Percentiles rank a stretch among this genome's conserved stretches.
Evolutionary conservation across 1,139 yeast species (phyloP).

Genomic region (Yamadazyma triangularis): DNA sequence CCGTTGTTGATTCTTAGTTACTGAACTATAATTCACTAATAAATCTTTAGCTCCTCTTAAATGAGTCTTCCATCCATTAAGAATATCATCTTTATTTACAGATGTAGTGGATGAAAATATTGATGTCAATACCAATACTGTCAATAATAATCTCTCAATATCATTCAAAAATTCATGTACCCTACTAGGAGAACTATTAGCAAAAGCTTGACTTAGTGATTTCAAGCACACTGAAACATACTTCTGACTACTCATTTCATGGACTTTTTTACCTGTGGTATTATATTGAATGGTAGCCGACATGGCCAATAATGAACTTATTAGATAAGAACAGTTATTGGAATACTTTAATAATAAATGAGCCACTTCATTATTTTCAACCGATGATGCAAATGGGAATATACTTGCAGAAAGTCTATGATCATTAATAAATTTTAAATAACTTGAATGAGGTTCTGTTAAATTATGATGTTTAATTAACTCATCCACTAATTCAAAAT

Average conservation of each 20-base stretch:
- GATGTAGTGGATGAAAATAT: slow-evolving; percentile 30
- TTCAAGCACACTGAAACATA: slow-evolving; percentile 31
- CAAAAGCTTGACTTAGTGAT: slow-evolving; percentile 29
- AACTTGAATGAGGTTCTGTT: slow-evolving; percentile 27
- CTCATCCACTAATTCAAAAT: slow-evolving; percentile 19
- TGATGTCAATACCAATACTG: slow-evolving; percentile 34
- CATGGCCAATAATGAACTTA: slow-evolving; percentile 32
- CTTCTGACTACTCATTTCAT: slow-evolving; percentile 26
- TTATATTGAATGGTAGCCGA: slow-evolving; percentile 36
- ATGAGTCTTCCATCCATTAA: slow-evolving; percentile 36
- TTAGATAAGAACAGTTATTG: slow-evolving; percentile 31
- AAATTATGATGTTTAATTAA: slow-evolving; percentile 21
- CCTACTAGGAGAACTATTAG: slow-evolving; percentile 13
- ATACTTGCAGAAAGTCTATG: slow-evolving; percentile 27
- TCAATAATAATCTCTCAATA: slow-evolving; percentile 34
- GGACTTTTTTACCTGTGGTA: slow-evolving; percentile 25
- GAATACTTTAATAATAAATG: slow-evolving; percentile 30
- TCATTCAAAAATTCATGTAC: slow-evolving; percentile 19
- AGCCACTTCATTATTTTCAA: slow-evolving; percentile 33
- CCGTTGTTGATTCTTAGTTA: slow-evolving; percentile 12
- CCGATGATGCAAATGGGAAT: slow-evolving; percentile 36
- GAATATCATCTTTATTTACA: slow-evolving; percentile 13
- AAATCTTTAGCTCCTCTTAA: slow-evolving; percentile 39
- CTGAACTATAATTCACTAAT: slow-evolving; percentile 26
- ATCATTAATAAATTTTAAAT: slow-evolving; percentile 25